A percentile compares a stretch with the other conserved stretches of the same genome.
phyloP scores from a whole-genome alignment of 1,139 yeast genomes.

The Saccharomyces pastorianus region DNA sequence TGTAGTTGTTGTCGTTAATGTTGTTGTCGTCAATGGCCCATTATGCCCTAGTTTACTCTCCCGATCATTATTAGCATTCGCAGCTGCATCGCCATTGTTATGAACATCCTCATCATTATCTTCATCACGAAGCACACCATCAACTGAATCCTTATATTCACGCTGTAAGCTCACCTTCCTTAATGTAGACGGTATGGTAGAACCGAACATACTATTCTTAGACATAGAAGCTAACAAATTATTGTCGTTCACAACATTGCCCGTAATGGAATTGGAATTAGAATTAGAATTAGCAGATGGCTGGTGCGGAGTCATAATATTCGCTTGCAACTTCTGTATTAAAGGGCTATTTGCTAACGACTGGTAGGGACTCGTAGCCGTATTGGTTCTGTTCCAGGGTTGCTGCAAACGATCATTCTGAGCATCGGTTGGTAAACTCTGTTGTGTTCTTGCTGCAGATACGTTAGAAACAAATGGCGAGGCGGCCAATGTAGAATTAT shows the following conservation, averaged over 20 bases:
- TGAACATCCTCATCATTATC: slow-evolving; percentile 28
- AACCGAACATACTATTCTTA: slow-evolving; percentile 24
- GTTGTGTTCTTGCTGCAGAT: slow-evolving; percentile 11
- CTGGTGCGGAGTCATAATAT: slow-evolving; percentile 22
- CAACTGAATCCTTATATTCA: slow-evolving; percentile 14
- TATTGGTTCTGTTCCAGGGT: slow-evolving; percentile 24
- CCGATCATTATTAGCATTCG: slow-evolving; percentile 4
- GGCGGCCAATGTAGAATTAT: slow-evolving; percentile 54
- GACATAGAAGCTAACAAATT: slow-evolving; percentile 24
- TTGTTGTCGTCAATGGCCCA: slow-evolving; percentile 10
- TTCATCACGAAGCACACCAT: slow-evolving; percentile 6
- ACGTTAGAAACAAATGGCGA: slow-evolving; percentile 49
- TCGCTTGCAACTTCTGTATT: slow-evolving; percentile 22
- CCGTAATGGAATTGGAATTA: slow-evolving; percentile 6
- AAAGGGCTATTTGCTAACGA: slow-evolving; percentile 26
- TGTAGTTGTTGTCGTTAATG: slow-evolving; percentile 14
- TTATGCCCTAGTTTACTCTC: slow-evolving; percentile 5
- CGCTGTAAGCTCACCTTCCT: slow-evolving; percentile 25
- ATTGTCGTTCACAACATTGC: slow-evolving; percentile 9
- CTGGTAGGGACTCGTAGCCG: slow-evolving; percentile 14
- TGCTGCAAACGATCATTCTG: slow-evolving; percentile 8
- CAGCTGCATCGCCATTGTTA: slow-evolving; percentile 34
- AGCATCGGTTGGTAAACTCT: neutral
- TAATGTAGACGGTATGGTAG: slow-evolving; percentile 27
- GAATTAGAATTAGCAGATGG: slow-evolving; percentile 9